Conservation (phyloP, 2,329 filamentous ascomycete species). For the Fusarium verrucosum region DNA sequence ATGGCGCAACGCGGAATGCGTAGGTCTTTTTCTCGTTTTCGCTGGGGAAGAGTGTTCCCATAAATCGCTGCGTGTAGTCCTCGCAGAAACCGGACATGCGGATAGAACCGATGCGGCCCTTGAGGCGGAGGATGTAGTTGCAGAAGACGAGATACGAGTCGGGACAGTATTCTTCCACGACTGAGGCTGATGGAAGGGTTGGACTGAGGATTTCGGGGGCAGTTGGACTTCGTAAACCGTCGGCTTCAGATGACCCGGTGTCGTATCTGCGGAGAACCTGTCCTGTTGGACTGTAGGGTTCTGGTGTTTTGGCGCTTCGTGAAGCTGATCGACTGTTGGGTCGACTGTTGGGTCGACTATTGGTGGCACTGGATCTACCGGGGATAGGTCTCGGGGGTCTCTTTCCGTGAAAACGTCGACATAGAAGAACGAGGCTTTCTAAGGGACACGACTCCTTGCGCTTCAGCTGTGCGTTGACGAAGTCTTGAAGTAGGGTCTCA, state of each 20-base stretch:
- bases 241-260: background rate
- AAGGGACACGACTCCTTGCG: constrained; percentile 39
- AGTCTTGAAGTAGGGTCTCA: constrained; percentile 42
- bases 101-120: constrained; percentile 45
- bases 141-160: constrained; percentile 47
- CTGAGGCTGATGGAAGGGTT: background rate
- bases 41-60: constrained; percentile 43
- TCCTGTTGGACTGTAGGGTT: constrained; percentile 6
- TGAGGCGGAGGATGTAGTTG: constrained; percentile 45
- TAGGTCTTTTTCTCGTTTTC: background rate
- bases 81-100: constrained; percentile 52
- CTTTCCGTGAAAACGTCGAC: constrained; percentile 49
- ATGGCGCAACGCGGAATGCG: constrained; percentile 46
- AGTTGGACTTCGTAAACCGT: background rate
- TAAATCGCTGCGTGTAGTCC: constrained; percentile 43
- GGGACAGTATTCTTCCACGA: constrained; percentile 43
- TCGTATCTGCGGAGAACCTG: background rate
- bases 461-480: constrained; percentile 42
- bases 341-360: constrained; percentile 26
- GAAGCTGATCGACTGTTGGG: constrained; percentile 19
- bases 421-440: constrained; percentile 47
- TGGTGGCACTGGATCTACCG: background rate
- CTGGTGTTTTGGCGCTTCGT: constrained; percentile 8
- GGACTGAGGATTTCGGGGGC: background rate
- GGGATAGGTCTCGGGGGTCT: background rate